phyloP scores from a whole-genome alignment of 2,329 filamentous ascomycete species.

The Neurospora sp. region DNA sequence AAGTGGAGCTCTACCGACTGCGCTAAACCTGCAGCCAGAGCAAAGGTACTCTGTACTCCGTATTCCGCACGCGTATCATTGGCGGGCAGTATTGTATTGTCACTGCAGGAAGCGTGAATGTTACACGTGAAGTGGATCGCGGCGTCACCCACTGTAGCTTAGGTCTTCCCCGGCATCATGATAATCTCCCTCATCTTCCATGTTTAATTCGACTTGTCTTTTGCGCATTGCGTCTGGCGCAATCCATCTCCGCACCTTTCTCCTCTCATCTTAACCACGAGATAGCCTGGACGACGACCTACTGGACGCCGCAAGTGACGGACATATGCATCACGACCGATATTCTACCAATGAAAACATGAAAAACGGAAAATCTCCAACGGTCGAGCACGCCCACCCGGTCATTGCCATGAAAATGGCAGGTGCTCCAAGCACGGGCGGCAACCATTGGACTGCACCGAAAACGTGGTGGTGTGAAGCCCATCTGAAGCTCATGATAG shows the following conservation, averaged over 20 bases:
- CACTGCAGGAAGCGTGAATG: not conserved
- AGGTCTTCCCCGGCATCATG: not conserved
- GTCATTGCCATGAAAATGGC: not conserved
- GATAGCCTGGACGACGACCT: not conserved
- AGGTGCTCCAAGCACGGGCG: not conserved
- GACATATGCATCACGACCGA: not conserved
- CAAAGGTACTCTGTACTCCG: not conserved
- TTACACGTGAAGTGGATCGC: not conserved
- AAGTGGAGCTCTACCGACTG: not conserved
- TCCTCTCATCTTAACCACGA: not conserved
- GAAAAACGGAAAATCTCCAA: not conserved
- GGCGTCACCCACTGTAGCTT: not conserved
- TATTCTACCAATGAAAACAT: not conserved
- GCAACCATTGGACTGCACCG: not conserved
- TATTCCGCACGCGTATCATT: not conserved
- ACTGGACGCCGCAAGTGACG: not conserved
- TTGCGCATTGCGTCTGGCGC: not conserved
- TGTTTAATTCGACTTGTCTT: not conserved
- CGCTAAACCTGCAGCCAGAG: not conserved
- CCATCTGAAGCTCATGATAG: not conserved
- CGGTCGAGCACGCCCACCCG: not conserved
- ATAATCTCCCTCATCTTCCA: not conserved
- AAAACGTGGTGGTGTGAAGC: not conserved
- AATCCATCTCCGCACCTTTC: not conserved
- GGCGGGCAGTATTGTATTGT: not conserved